phyloP scores from a whole-genome alignment of 768 basidiomycete genomes.

The Kwoniella sp. region DNA sequence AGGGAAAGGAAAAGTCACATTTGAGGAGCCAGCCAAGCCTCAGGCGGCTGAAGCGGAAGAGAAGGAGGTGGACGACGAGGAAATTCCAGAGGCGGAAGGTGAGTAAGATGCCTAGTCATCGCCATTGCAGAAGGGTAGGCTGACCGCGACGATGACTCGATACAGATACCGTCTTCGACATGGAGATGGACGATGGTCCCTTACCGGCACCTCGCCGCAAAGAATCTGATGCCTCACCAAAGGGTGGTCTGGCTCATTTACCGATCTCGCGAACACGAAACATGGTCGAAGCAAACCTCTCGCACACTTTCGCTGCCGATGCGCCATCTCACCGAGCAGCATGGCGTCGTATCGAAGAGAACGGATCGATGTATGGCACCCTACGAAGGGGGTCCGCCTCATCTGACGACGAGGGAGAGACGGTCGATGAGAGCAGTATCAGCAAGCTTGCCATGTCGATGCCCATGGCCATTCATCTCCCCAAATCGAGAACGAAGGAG shows the following conservation, averaged over 20 bases:
- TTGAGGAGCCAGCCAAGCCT: conserved; percentile 42
- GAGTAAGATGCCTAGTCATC: conserved; percentile 2
- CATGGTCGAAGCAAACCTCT: conserved; percentile 49
- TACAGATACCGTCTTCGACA: conserved; percentile 54
- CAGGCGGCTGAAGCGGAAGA: conserved; percentile 3
- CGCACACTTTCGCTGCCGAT: conserved; percentile 50
- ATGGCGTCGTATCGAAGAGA: conserved; percentile 37
- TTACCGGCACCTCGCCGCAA: background rate
- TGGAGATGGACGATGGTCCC: conserved; percentile 50
- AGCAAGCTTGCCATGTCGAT: conserved; percentile 48
- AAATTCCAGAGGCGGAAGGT: conserved; percentile 38
- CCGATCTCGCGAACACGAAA: conserved; percentile 31
- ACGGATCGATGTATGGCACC: conserved; percentile 31
- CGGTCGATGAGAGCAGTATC: conserved; percentile 27
- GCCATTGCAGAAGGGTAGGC: conserved; percentile 4
- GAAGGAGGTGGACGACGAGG: conserved; percentile 19
- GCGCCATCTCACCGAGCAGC: conserved; percentile 54
- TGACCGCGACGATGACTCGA: background rate
- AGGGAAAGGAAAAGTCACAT: conserved; percentile 48
- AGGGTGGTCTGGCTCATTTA: background rate
- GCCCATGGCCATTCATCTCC: conserved; percentile 47
- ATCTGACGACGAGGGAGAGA: conserved; percentile 20
- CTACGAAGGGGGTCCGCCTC: conserved; percentile 23
- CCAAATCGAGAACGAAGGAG: conserved; percentile 15
- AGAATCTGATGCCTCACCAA: background rate